Evolutionary conservation across 106 monocot species (phyloP).

Genomic region (Acanthochlamys bracteata): DNA sequence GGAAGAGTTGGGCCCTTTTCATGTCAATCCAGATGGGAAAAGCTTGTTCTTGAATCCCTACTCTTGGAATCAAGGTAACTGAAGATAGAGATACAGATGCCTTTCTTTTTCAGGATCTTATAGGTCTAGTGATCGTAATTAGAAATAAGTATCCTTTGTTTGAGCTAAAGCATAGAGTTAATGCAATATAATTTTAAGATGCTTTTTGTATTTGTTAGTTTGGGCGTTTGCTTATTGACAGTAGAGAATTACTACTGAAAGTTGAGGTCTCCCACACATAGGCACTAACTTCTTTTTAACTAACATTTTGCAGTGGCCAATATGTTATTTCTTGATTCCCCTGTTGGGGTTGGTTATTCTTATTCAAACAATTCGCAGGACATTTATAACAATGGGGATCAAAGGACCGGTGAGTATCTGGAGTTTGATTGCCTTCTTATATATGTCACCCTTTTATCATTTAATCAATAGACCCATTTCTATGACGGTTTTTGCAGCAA

Average conservation of each 20-base stretch:
- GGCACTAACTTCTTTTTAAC: too few species aligned
- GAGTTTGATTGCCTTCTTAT: neutral
- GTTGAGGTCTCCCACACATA: too few species aligned
- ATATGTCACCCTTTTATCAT: neutral
- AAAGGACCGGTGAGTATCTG: constrained; percentile 56
- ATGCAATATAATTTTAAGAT: too few species aligned
- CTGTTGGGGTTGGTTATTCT: constrained; percentile 93
- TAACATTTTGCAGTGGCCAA: constrained; percentile 64
- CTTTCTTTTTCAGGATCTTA: too few species aligned
- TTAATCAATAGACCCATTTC: neutral
- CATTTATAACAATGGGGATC: constrained; percentile 69
- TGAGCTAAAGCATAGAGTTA: too few species aligned
- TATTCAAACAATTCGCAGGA: constrained; percentile 82
- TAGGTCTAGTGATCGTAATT: too few species aligned
- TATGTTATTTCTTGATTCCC: constrained; percentile 85
- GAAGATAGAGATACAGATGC: neutral
- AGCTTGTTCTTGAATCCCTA: constrained; percentile 73
- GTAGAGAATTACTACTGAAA: too few species aligned
- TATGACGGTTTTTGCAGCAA: constrained; percentile 29
- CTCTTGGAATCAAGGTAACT: constrained; percentile 87
- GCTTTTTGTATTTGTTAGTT: too few species aligned
- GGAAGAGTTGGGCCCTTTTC: constrained; percentile 95
- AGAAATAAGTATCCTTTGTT: too few species aligned
- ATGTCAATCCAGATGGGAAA: constrained; percentile 80
- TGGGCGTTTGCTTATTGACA: too few species aligned